phyloP scores from a whole-genome alignment of 257 asterid species.

The Handroanthus guayacan region DNA sequence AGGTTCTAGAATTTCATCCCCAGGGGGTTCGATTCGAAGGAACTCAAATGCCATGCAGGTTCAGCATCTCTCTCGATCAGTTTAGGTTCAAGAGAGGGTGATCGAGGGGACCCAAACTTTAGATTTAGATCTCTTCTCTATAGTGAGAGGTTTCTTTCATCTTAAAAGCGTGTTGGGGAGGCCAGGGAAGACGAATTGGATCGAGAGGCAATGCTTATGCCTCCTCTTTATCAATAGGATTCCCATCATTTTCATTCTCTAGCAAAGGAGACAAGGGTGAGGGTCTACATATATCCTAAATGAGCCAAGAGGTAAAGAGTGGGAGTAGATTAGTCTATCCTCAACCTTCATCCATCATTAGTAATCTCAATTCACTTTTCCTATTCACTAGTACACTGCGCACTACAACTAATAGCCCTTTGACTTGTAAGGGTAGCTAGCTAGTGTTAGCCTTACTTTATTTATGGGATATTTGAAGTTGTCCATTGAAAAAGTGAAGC shows the following conservation, averaged over 20 bases:
- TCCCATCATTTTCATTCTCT: background rate
- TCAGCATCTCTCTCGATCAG: too few species aligned
- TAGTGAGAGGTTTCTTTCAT: too few species aligned
- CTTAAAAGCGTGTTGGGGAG: background rate
- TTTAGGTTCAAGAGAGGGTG: too few species aligned
- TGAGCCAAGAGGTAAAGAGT: slow-evolving; percentile 29
- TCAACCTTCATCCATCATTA: slow-evolving; percentile 2
- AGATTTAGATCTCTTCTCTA: too few species aligned
- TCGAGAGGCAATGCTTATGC: background rate
- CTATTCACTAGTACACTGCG: background rate
- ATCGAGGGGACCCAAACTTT: too few species aligned
- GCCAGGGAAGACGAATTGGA: background rate
- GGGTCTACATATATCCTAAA: background rate
- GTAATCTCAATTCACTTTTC: background rate
- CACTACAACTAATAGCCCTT: background rate
- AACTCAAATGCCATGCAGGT: too few species aligned
- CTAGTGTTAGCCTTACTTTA: background rate
- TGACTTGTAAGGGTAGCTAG: background rate
- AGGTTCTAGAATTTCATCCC: too few species aligned
- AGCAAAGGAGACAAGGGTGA: background rate
- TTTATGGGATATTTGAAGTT: background rate
- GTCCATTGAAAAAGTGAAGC: background rate
- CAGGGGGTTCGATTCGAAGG: too few species aligned
- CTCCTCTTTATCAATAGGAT: background rate
- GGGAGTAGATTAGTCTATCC: slow-evolving; percentile 21